A percentile compares a stretch with the other conserved stretches of the same genome.
Evolutionary conservation across 2,329 filamentous ascomycete genomes (phyloP).

Genomic region (Ceratocystis huliohia): DNA sequence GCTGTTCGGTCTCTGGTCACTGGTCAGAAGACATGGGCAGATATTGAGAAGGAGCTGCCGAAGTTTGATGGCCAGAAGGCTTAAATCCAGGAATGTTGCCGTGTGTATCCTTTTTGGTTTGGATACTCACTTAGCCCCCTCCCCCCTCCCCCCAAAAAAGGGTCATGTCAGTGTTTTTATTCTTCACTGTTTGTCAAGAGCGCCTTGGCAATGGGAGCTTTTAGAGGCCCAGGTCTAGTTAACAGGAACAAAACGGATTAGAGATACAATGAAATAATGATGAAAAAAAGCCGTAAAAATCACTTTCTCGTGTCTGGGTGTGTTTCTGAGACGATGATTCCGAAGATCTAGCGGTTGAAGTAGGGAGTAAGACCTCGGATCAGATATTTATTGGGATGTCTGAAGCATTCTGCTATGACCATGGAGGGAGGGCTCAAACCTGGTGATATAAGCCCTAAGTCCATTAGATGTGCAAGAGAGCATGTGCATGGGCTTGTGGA

Average conservation of each 20-base stretch:
- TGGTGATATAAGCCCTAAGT: neutral
- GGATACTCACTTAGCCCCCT: neutral
- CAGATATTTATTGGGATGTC: neutral
- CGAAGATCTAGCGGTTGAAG: neutral
- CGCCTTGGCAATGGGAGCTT: neutral
- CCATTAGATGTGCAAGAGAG: neutral
- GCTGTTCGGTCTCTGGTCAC: constrained; percentile 42
- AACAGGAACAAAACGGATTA: neutral
- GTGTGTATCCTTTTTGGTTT: constrained; percentile 3
- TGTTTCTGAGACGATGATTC: neutral
- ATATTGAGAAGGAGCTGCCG: constrained; percentile 66
- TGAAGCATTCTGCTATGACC: neutral
- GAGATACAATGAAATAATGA: constrained; percentile 1
- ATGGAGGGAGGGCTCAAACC: neutral
- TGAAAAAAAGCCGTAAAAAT: neutral
- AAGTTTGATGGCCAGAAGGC: constrained; percentile 67
- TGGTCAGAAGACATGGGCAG: constrained; percentile 44
- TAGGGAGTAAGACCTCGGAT: neutral
- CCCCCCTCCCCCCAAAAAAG: too few relatives aligned
- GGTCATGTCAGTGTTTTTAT: too few relatives aligned
- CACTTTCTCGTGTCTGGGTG: neutral
- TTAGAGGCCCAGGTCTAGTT: neutral
- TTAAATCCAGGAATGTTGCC: constrained; percentile 6
- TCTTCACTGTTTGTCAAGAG: neutral
- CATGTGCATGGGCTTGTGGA: neutral